Percentiles rank a stretch among this genome's conserved stretches.
Evolutionary conservation across 177 flowering plant genomes (phyloP).

Genomic region (Vitis hybrid): DNA sequence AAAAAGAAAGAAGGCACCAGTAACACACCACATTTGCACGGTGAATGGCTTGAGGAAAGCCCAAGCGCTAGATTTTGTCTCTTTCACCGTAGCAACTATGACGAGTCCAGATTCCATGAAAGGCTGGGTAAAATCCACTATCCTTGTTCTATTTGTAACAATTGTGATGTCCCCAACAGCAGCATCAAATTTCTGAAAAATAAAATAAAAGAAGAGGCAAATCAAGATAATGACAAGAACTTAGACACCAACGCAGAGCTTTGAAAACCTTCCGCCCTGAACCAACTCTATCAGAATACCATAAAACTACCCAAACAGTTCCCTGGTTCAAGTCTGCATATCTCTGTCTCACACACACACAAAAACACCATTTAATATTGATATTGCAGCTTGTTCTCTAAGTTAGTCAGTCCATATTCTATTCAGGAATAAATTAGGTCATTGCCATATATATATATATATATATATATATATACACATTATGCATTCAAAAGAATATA

Average conservation of each 20-base stretch:
- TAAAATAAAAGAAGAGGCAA: slow-evolving; percentile 3
- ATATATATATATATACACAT: not conserved
- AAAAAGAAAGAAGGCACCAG: slow-evolving; percentile 70
- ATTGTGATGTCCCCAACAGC: slow-evolving; percentile 93
- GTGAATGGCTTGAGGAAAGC: slow-evolving; percentile 90
- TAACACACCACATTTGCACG: slow-evolving; percentile 77
- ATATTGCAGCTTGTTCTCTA: not conserved
- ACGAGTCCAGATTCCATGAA: slow-evolving; percentile 88
- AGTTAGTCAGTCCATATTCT: not conserved
- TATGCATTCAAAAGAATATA: slow-evolving; percentile 6
- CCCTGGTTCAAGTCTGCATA: not conserved
- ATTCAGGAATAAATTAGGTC: not conserved
- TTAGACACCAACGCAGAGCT: not conserved
- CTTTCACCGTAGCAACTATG: slow-evolving; percentile 75
- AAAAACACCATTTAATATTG: not conserved
- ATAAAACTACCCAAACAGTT: not conserved
- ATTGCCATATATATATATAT: not conserved
- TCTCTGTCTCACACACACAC: not conserved
- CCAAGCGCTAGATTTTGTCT: slow-evolving; percentile 68
- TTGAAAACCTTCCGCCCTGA: not conserved
- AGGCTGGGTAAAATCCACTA: slow-evolving; percentile 97
- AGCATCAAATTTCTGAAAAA: slow-evolving; percentile 78
- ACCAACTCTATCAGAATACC: not conserved
- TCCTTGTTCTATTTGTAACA: slow-evolving; percentile 78
- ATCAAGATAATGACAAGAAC: slow-evolving; percentile 4